A percentile compares a stretch with the other conserved stretches of the same genome.
Conservation (phyloP, 805 yeast genomes). For the Candida morakotiae region DNA sequence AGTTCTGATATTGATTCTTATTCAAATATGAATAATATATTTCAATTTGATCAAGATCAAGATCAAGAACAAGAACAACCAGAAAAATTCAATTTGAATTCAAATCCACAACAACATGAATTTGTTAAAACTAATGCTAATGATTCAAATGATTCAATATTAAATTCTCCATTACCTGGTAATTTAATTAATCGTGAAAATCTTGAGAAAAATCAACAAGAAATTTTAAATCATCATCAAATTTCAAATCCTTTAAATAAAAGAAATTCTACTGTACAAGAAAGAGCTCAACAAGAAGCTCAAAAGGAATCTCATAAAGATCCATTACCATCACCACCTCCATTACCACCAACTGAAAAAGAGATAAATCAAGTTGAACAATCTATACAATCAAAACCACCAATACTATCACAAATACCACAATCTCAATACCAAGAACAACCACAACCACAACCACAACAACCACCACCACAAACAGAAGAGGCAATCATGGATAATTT, state of each 20-base stretch:
- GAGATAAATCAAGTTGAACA: background rate
- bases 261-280: background rate
- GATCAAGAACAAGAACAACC: background rate
- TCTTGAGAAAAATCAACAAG: background rate
- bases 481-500: constrained; percentile 8
- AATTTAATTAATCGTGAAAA: background rate
- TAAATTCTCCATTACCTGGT: background rate
- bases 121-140: background rate
- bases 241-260: background rate
- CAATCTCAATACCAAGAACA: background rate
- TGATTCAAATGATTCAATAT: background rate
- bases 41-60: constrained; percentile 2
- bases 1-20: background rate
- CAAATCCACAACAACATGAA: too few species aligned
- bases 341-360: background rate
- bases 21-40: background rate
- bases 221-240: background rate
- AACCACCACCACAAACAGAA: background rate
- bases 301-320: background rate
- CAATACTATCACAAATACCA: background rate
- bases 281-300: background rate
- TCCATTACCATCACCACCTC: background rate
- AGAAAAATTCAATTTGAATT: too few species aligned
- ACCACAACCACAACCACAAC: background rate
- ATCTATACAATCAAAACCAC: background rate